Evolutionary conservation across 192 early-diverging fungal species (phyloP).

Genomic region (Thoreauomyces humboldtii): DNA sequence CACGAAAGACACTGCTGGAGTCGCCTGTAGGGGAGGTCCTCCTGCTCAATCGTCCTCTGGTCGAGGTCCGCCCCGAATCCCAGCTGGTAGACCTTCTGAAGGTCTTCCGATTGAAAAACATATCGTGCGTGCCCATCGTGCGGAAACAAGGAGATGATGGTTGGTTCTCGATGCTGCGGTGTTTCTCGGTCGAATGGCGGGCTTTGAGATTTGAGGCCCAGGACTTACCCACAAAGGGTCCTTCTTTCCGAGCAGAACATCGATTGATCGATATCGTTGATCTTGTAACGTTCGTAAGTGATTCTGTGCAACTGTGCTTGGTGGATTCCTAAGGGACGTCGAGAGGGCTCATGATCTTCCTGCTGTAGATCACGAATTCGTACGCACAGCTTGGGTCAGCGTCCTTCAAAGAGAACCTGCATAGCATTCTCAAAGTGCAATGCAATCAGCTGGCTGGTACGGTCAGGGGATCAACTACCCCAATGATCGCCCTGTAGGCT

Average conservation of each 20-base stretch:
- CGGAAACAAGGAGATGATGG: neutral
- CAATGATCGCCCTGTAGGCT: no score
- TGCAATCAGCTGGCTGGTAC: constrained; percentile 26
- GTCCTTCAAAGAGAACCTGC: constrained; percentile 8
- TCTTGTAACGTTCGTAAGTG: constrained; percentile 16
- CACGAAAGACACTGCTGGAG: constrained; percentile 6
- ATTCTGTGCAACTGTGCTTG: neutral
- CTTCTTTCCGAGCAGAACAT: constrained; percentile 8
- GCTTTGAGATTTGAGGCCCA: neutral
- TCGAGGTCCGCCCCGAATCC: constrained; percentile 12
- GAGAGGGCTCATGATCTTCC: neutral
- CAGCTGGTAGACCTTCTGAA: constrained; percentile 19
- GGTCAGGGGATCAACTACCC: no score
- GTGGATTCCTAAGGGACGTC: neutral
- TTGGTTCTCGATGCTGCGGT: no score
- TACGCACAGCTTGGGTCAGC: constrained; percentile 5
- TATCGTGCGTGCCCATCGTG: constrained; percentile 30
- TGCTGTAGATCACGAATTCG: constrained; percentile 20
- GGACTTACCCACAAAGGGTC: neutral
- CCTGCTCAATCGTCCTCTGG: constrained; percentile 27
- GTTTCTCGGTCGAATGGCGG: neutral
- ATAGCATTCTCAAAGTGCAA: constrained; percentile 10
- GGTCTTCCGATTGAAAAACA: constrained; percentile 25
- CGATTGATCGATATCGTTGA: constrained; percentile 27
- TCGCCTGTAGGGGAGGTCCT: constrained; percentile 16